These are phyloP conservation scores for Chenopodium berlandieri DNA, from an alignment of 148 eudicot species.

Conservation along the genomic window DNA sequence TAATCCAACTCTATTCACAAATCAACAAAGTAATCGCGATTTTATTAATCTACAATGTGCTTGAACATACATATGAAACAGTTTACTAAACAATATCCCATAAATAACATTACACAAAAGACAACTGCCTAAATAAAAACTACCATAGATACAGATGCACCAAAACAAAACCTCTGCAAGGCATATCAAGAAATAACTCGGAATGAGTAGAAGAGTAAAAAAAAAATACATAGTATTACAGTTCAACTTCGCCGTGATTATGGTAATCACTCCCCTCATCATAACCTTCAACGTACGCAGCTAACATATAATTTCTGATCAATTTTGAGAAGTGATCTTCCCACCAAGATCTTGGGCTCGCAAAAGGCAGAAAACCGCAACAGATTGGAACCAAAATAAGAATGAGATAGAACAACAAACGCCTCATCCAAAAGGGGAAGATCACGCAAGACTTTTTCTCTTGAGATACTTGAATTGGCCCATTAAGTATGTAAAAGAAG, in stretches of 20 bases:
- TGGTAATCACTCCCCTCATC: constrained; percentile 1
- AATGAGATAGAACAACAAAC: constrained; percentile 39
- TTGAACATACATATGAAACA: background rate
- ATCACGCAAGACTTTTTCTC: constrained; percentile 16
- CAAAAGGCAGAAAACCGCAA: constrained; percentile 86
- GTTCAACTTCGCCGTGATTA: background rate
- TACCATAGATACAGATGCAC: background rate
- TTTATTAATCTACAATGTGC: background rate
- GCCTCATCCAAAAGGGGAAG: constrained; percentile 64
- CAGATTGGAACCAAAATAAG: constrained; percentile 54
- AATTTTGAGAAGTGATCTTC: constrained; percentile 52
- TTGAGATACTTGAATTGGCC: constrained; percentile 47
- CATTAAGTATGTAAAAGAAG: constrained; percentile 53
- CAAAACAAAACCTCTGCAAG: background rate
- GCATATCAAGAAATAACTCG: background rate
- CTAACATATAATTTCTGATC: constrained; percentile 32
- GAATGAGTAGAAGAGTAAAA: background rate
- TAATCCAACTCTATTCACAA: too few relatives aligned
- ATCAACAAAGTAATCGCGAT: background rate
- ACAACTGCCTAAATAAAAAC: background rate
- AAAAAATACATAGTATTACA: background rate
- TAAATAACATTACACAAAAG: constrained; percentile 6
- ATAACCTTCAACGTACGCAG: constrained; percentile 22
- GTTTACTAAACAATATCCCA: background rate
- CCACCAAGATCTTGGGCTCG: constrained; percentile 73